phyloP scores from a whole-genome alignment of 108 stramenopile species.

The Cyclotella kingstonii region DNA sequence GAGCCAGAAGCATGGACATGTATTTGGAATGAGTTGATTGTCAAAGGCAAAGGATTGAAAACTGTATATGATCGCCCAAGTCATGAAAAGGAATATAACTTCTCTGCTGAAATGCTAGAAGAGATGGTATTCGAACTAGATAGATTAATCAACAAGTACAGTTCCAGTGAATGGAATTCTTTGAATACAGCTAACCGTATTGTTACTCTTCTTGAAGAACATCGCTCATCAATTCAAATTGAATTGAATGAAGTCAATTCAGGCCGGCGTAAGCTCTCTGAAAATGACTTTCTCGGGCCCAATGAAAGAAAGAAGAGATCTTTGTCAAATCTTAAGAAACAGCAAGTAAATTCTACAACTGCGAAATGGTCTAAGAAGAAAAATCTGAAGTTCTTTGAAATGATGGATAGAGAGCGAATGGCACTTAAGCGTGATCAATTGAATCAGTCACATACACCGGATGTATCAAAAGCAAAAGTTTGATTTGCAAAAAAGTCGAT shows the following conservation, averaged over 20 bases:
- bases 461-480: too few relatives aligned
- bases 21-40: conserved; percentile 34
- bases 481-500: too few relatives aligned
- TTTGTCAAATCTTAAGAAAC: neutral
- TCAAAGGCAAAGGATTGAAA: conserved; percentile 18
- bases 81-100: neutral
- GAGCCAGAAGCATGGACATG: conserved; percentile 30
- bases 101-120: conserved; percentile 3
- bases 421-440: too few relatives aligned
- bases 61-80: conserved; percentile 21
- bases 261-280: conserved; percentile 23
- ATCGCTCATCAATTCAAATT: conserved; percentile 14
- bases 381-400: neutral
- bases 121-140: conserved; percentile 29
- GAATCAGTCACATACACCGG: too few relatives aligned
- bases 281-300: conserved; percentile 35
- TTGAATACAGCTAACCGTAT: conserved; percentile 28
- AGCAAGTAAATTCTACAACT: neutral
- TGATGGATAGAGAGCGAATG: neutral
- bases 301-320: conserved; percentile 8
- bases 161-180: conserved; percentile 17
- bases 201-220: conserved; percentile 21
- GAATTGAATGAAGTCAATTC: conserved; percentile 25
- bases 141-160: conserved; percentile 36
- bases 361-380: neutral